Conservation (phyloP, 306 rosid species). For the Vigna reflexopilosa region DNA sequence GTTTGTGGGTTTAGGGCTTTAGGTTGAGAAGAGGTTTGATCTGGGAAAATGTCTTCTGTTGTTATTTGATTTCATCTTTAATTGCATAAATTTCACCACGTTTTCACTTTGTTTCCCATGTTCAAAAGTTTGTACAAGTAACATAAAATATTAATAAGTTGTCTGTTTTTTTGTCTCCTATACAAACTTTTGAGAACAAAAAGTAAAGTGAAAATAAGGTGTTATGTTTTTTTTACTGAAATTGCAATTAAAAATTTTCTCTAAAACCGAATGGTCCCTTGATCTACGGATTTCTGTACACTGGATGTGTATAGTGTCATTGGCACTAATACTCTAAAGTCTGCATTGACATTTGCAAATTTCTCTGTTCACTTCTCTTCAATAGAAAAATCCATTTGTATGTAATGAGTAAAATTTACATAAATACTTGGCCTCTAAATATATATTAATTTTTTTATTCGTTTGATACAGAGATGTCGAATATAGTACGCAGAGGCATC, state of each 20-base stretch:
- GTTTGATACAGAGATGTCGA: conserved; percentile 61
- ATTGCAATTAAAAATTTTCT: neutral
- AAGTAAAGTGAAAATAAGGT: neutral
- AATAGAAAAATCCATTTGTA: neutral
- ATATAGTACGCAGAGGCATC: conserved; percentile 63
- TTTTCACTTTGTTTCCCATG: neutral
- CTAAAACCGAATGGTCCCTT: neutral
- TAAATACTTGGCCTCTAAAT: neutral
- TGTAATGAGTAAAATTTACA: conserved; percentile 25
- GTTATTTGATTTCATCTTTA: neutral
- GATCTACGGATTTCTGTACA: neutral
- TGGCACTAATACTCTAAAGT: neutral
- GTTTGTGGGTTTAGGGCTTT: neutral
- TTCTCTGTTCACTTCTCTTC: neutral
- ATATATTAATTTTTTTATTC: conserved; percentile 16
- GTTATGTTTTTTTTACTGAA: neutral
- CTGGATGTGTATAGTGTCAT: neutral
- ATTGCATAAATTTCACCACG: neutral
- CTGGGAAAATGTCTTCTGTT: neutral
- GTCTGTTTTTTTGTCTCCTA: neutral
- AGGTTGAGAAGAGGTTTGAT: neutral
- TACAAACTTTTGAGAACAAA: neutral
- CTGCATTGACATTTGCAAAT: neutral
- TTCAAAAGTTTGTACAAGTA: neutral
- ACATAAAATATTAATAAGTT: neutral